These are phyloP conservation scores for Blastobotrys elegans DNA, from an alignment of 1,139 yeast genomes.

Conservation along the genomic window DNA sequence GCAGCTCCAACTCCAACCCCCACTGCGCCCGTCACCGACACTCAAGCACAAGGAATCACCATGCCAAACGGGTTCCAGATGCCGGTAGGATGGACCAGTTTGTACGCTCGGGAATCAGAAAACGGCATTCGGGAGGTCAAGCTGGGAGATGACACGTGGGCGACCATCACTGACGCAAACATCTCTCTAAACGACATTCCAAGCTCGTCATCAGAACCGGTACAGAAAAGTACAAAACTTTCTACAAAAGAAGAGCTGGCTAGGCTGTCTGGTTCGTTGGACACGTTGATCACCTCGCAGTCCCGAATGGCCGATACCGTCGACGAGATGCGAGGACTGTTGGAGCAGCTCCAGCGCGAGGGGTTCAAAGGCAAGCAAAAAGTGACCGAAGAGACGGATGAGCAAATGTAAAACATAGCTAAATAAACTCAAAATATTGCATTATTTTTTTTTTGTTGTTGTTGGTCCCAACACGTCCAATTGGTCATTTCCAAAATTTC, in stretches of 20 bases:
- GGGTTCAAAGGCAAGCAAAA: not conserved
- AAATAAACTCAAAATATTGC: too few relatives aligned
- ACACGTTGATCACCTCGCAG: not conserved
- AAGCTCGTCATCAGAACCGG: not conserved
- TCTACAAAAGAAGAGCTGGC: not conserved
- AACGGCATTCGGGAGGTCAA: constrained; percentile 11
- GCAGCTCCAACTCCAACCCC: constrained; percentile 1
- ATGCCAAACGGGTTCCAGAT: constrained; percentile 13
- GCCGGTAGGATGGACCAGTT: constrained; percentile 23
- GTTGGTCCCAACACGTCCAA: too few relatives aligned
- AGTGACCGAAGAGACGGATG: not conserved
- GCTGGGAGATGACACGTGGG: constrained; percentile 4
- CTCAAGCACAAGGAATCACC: not conserved
- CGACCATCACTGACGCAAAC: not conserved
- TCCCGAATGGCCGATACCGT: not conserved
- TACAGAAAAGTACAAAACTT: not conserved
- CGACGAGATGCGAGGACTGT: not conserved
- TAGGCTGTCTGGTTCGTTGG: not conserved
- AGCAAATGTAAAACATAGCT: not conserved
- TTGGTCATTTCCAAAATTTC: too few relatives aligned
- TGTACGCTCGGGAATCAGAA: constrained; percentile 15
- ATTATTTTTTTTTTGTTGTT: too few relatives aligned
- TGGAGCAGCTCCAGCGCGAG: not conserved
- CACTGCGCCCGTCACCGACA: constrained; percentile 5
- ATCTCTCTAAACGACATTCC: not conserved